Evolutionary conservation across 2,329 filamentous ascomycete species (phyloP), one percentile per base, ranked within the genome.

Genomic region (Colletotrichum agaves): DNA sequence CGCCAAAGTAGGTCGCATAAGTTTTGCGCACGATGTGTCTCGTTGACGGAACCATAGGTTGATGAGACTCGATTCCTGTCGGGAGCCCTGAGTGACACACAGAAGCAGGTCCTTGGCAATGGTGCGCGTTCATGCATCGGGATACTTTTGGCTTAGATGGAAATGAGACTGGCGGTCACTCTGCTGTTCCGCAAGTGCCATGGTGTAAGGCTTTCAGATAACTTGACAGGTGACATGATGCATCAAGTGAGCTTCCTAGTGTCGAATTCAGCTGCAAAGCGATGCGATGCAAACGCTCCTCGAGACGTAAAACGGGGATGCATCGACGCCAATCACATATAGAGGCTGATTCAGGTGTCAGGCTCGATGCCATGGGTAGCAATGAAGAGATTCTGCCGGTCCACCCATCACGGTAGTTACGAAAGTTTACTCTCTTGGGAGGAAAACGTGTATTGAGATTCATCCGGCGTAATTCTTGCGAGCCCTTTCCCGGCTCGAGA

Each of bases 81-180:
- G 13, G 59, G 31, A 7, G 44, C n/a, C 13, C 19, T 15, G n/a
- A 57, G 37, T 3, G 75, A 71, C 53, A 76, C 72, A 6, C 83
- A 84, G 78, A 87, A 83, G 67, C 80, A 81, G 2, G 80, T 82
- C 0, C 86, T 88, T 72, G 85, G 86, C 1, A 82, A 80, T 5
- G 87, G 87, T 2, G 78, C 21, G 21, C 37, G 58, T 5, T 76
- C 75, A 2, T 90, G 88, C 67, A 77, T 90, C 15, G 87, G 87
- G 2, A 76, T 86, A 27, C 85, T 89, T 67, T 78, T 90, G 21
- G 87, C 87, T 0, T 77, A 79, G 19, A 86, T 87, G 76, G 87
- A 89, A 72, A 71, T 90, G 27, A 79, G 85, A 8, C 79, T 87
- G 46, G 84, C 80, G 0, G 78, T 82, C 0, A 83, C 85, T 0